phyloP scores from a whole-genome alignment of 148 eudicot species.

The Nepenthes gracilis region DNA sequence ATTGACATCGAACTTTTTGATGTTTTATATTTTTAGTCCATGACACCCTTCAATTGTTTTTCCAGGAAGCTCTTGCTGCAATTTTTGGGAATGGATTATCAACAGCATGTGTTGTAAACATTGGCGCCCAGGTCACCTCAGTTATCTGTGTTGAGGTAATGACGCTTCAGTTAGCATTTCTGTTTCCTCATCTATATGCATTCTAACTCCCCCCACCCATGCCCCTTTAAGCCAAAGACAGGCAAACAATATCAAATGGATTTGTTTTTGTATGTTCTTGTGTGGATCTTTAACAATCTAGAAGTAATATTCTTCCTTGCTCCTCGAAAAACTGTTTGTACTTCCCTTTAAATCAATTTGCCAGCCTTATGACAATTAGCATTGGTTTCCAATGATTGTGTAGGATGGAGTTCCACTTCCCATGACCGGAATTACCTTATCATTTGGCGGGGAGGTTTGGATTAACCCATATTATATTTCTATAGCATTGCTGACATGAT shows the following conservation, averaged over 20 bases:
- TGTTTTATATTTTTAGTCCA: neutral
- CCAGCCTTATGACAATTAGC: neutral
- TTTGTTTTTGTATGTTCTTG: neutral
- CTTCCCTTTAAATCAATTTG: too few relatives aligned
- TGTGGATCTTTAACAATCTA: neutral
- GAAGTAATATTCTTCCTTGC: neutral
- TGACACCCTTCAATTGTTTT: slow-evolving; percentile 3
- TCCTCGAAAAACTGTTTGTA: too few relatives aligned
- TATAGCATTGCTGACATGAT: neutral
- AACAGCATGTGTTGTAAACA: slow-evolving; percentile 89
- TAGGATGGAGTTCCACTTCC: slow-evolving; percentile 96
- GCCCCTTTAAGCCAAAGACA: too few relatives aligned
- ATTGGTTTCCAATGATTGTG: slow-evolving; percentile 7
- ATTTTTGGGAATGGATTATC: slow-evolving; percentile 95
- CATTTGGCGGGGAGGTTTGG: slow-evolving; percentile 92
- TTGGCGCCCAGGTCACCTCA: slow-evolving; percentile 91
- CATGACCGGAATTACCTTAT: slow-evolving; percentile 59
- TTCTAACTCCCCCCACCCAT: neutral
- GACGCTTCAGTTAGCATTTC: neutral
- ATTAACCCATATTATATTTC: neutral
- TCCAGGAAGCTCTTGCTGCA: slow-evolving; percentile 96
- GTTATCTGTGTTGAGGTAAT: slow-evolving; percentile 89
- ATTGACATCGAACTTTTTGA: neutral
- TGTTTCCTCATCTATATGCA: neutral
- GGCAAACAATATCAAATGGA: too few relatives aligned